Conservation (phyloP, 2,329 filamentous ascomycete species). For the Periconia digitata region DNA sequence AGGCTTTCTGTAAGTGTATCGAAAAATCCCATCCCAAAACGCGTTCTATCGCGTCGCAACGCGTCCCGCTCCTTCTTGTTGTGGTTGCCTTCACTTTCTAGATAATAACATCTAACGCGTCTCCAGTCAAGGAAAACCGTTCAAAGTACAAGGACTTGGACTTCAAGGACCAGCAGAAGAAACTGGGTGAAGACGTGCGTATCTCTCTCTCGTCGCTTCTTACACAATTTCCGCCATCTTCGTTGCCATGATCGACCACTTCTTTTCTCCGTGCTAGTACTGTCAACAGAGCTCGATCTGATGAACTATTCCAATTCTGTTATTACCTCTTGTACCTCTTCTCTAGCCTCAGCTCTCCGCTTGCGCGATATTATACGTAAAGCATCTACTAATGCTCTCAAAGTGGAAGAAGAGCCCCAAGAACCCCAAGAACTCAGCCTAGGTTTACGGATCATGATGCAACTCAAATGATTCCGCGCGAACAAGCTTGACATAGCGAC, state of each 20-base stretch:
- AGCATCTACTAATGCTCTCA: conserved; percentile 11
- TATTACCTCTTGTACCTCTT: no score
- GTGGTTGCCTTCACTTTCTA: neutral
- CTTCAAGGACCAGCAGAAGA: conserved; percentile 41
- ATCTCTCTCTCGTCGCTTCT: neutral
- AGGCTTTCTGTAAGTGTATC: conserved; percentile 36
- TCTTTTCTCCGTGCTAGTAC: neutral
- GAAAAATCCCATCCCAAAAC: conserved; percentile 8
- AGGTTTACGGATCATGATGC: neutral
- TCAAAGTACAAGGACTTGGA: conserved; percentile 35
- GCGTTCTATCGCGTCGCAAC: conserved; percentile 20
- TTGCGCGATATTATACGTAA: neutral
- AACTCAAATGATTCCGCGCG: neutral
- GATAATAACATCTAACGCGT: conserved; percentile 12
- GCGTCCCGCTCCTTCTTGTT: conserved; percentile 6
- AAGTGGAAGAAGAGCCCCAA: conserved; percentile 41
- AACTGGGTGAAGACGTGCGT: conserved; percentile 38
- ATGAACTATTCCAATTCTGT: neutral
- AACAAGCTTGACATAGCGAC: neutral
- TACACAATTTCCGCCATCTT: neutral
- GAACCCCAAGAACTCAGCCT: conserved; percentile 38
- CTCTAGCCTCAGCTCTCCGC: no score
- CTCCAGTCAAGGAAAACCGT: conserved; percentile 39
- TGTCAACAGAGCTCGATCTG: neutral
- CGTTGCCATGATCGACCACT: neutral